Conservation (phyloP, 2,329 filamentous ascomycete species). For the Delphinella strobiligena region DNA sequence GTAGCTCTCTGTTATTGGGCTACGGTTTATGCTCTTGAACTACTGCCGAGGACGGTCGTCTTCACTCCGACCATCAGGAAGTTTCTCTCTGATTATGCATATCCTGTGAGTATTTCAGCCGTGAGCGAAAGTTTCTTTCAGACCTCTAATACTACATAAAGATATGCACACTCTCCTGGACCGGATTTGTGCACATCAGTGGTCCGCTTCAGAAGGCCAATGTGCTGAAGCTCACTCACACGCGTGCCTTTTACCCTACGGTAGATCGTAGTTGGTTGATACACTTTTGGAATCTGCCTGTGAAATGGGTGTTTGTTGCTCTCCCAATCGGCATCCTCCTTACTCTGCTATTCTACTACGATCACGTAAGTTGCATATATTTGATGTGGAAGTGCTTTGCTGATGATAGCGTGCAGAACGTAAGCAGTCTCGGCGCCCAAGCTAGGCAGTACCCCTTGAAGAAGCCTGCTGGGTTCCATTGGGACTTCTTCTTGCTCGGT, state of each 20-base stretch:
- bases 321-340: conserved; percentile 42
- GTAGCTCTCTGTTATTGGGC: conserved; percentile 42
- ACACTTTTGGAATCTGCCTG: conserved; percentile 40
- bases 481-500: conserved; percentile 48
- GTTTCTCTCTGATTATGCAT: conserved; percentile 41
- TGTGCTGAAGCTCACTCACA: conserved; percentile 31
- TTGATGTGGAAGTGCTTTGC: conserved; percentile 1
- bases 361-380: conserved; percentile 30
- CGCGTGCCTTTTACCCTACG: conserved; percentile 36
- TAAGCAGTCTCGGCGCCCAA: conserved; percentile 45
- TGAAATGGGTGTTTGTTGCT: conserved; percentile 42
- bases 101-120: conserved; percentile 24
- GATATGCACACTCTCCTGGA: conserved; percentile 42
- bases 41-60: conserved; percentile 33
- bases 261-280: conserved; percentile 36
- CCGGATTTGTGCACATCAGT: conserved; percentile 41
- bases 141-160: conserved; percentile 10
- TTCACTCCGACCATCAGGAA: conserved; percentile 34
- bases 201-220: conserved; percentile 31
- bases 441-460: conserved; percentile 43
- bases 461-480: conserved; percentile 49
- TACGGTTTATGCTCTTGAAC: conserved; percentile 39
- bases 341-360: conserved; percentile 45
- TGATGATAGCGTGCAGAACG: conserved; percentile 18
- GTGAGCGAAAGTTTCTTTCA: neutral